These are phyloP conservation scores for Yamadazyma phyllophila DNA, from an alignment of 805 yeast species.

Conservation along the genomic window DNA sequence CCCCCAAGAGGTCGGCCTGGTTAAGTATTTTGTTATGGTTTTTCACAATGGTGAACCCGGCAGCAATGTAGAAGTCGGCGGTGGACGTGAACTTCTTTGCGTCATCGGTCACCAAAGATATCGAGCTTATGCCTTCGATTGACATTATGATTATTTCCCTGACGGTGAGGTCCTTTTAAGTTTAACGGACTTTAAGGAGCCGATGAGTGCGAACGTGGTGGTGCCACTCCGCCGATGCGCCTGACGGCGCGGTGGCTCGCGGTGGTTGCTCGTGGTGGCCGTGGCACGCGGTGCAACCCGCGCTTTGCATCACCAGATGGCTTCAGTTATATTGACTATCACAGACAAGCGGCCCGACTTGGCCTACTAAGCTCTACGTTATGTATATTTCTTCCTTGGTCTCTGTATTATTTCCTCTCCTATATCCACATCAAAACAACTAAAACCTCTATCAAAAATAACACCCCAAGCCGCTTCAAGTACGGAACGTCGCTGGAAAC, in stretches of 20 bases:
- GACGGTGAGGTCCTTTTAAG: background rate
- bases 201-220: slow-evolving; percentile 1
- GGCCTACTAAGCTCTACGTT: no score
- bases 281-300: no score
- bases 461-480: background rate
- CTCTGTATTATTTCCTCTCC: background rate
- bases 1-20: slow-evolving; percentile 38
- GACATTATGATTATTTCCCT: background rate
- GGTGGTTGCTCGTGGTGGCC: no score
- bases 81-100: slow-evolving; percentile 45
- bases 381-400: no score
- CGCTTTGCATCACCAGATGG: no score
- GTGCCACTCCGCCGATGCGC: background rate
- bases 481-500: background rate
- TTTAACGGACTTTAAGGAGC: slow-evolving; percentile 2
- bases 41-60: slow-evolving; percentile 63
- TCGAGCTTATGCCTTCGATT: slow-evolving; percentile 46
- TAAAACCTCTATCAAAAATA: background rate
- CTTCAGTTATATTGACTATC: no score
- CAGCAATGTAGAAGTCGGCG: slow-evolving; percentile 52
- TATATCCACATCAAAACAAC: background rate
- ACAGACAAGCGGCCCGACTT: no score
- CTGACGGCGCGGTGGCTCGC: background rate
- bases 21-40: slow-evolving; percentile 49
- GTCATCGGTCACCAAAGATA: slow-evolving; percentile 59